Evolutionary conservation across 345 rosid species (phyloP), one percentile per base, ranked within the genome.

Genomic region (Atalantia buxifolia): DNA sequence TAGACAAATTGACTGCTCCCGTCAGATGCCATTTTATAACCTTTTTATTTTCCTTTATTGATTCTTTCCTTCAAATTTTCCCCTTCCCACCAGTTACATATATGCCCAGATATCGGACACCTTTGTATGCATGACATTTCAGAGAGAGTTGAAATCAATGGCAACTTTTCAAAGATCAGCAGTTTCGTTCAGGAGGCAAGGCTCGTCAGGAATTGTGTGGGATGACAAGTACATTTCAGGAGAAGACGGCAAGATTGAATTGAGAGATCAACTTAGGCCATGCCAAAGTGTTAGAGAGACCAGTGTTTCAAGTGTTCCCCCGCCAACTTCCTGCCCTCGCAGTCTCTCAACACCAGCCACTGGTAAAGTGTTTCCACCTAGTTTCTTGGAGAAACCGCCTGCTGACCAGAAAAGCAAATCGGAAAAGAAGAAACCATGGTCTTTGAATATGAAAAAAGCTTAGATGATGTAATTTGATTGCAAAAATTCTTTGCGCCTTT

Each of bases 141-240:
- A 59, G 27, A 42, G 4, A 27, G 35, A 70, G 40, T 4, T 25
- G 10, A 16, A 66, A 33, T 7, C n/a, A 42, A 81, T 82, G 81
- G 81, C 79, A 78, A 67, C 79, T 69, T 33, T 79, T 36, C 73
- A 76, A 10, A 83, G 80, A 71, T 80, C 83, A 7, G 71, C 9
- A 40, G 78, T 62, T n/a, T 53, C 73, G 1, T 85, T 74, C 35
- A 79, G 83, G 68, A 82, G 81, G 69, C 80, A 82, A 48, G 87
- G 85, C 0, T 85, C 85, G 19, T 85, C 85, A 0, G 82, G 82
- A 33, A 24, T 35, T 2, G 84, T 80, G 33, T 85, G 87, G 85
- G 79, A 80, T 50, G 79, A 74, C 3, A 71, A 65, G 56, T 76
- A 8, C 12, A 3, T n/a, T 5, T 22, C 55, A 22, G 66, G 33